Base-by-base conservation (phyloP, 2,329 filamentous ascomycete genomes). In the Botrytis cinerea region DNA sequence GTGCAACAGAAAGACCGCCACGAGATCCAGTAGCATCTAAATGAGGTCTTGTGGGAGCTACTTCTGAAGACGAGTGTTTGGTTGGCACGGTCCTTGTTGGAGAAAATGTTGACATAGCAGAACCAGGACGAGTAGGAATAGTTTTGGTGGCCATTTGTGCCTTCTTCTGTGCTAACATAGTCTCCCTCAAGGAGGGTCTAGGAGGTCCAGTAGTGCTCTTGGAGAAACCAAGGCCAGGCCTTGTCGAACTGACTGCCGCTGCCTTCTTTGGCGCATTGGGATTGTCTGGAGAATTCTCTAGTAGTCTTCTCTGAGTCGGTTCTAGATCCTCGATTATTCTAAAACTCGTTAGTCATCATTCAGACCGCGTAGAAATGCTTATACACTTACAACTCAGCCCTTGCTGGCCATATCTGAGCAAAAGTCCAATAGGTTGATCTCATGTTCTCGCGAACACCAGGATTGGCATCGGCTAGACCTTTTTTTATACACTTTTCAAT, bases 401-500 rank as follows among this genome's bases (percentile, higher is more conserved):
- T 90, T 32, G 90, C 87, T 3, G 92, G 91, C 93, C 94, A 98
- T 28, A 93, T 86, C 48, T 85, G 85, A 74, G 90, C 89, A 81
- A 95, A 98, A 0, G 86, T 85, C 96, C 96, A 99, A 82, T 93
- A 99, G 0, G 94, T 93, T 54, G 89, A 88, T 78, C 96, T 90
- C 86, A 93, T 95, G 76, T 90, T 91, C 82, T 97, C 94, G 78
- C 96, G 90, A 63, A 98, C 95, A 45, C 91, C 92, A 12, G 95
- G 94, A 79, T 98, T 97, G 20, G 95, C 87, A 84, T 99, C 96
- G 35, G 86, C 87, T n/a, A 99, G 86, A 0, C 95, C 93, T 81
- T 94, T 97, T 82, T 92, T 94, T 80, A 99, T 89, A 77, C 92
- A 93, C 82, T 97, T 97, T 77, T 97, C 94, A 22, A 97, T 88